phyloP scores from a whole-genome alignment of 352 stramenopile species.

The Globisporangium irregulare region DNA sequence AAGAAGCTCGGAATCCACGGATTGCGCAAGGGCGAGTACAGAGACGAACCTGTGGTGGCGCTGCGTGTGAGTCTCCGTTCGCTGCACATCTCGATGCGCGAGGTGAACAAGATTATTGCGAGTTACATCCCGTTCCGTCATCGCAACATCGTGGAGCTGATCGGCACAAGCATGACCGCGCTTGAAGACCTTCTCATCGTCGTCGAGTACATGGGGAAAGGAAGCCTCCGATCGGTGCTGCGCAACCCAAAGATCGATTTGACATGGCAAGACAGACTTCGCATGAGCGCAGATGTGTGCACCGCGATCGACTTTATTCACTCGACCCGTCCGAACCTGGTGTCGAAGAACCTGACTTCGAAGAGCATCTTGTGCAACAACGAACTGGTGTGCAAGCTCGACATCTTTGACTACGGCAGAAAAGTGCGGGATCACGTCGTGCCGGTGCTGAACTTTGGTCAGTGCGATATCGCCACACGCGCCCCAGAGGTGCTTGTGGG shows the following conservation, averaged over 20 bases:
- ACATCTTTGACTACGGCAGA: slow-evolving; percentile 68
- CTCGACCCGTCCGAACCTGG: slow-evolving; percentile 26
- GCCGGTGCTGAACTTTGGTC: slow-evolving; percentile 45
- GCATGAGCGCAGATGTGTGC: slow-evolving; percentile 54
- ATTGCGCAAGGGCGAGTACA: slow-evolving; percentile 49
- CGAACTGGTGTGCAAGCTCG: slow-evolving; percentile 68
- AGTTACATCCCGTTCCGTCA: slow-evolving; percentile 65
- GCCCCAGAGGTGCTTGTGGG: slow-evolving; percentile 60
- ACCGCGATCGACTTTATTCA: slow-evolving; percentile 51
- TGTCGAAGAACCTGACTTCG: slow-evolving; percentile 53
- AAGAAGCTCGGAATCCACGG: slow-evolving; percentile 53
- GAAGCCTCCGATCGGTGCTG: slow-evolving; percentile 55
- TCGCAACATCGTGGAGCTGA: slow-evolving; percentile 61
- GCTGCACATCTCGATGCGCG: slow-evolving; percentile 32
- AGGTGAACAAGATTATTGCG: slow-evolving; percentile 45
- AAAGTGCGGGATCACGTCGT: slow-evolving; percentile 39
- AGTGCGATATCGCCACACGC: slow-evolving; percentile 52
- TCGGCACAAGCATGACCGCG: slow-evolving; percentile 54
- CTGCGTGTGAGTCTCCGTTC: slow-evolving; percentile 44
- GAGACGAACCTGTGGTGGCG: slow-evolving; percentile 46
- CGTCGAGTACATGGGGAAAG: slow-evolving; percentile 75
- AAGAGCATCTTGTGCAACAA: slow-evolving; percentile 55
- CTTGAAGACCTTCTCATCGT: slow-evolving; percentile 67
- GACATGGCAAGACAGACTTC: slow-evolving; percentile 43
- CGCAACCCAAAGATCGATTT: slow-evolving; percentile 45